Base-by-base conservation (phyloP, 108 stramenopile genomes). In the Bacterosira constricta region DNA sequence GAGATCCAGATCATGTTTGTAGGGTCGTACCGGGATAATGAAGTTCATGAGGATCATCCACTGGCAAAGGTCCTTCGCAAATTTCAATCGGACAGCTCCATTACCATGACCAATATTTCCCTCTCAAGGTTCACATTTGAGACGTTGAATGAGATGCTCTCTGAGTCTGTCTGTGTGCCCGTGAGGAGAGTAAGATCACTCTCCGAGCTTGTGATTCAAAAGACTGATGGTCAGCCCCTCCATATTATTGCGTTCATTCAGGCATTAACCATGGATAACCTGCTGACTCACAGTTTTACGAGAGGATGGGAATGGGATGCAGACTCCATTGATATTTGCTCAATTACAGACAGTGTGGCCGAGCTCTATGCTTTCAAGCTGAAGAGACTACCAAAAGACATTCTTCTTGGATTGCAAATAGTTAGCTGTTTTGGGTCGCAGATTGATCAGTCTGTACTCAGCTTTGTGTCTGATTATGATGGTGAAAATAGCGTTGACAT, bases 21-120 rank as follows among this genome's bases (percentile, higher is more conserved):
- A 17, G 84, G 84, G 10, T 36, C 70, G 0, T 83, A 82, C 49
- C 76, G 87, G 42, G 78, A 77, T 52, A 73, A 88, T 47, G 84
- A 88, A 50, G 78, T 83, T 7, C 49, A 66, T 13, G 52, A 53
- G 2, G 50, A 47, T 21, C 68, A 71, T 57, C 37, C 32, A 34
- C 42, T 77, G 27, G 34, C 50, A 8, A 34, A 73, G 18, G 27
- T 57, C 30, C 12, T 78, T 0, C 4, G 54, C 20, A 29, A 61
- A 38, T 50, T 67, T 3, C 26, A 59, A 11, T 27, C 38, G n/a
- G 38, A 60, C 51, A 34, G 10, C n/a, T 41, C 66, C 15, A 46
- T 75, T 45, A 38, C 59, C 39, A 27, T 67, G 18, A 75, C 66
- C 7, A 20, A 42, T 47, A 67, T 75, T 15, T 35, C 29, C 41